Evolutionary conservation across 148 eudicot species (phyloP), one percentile per base, ranked within the genome.

Genomic region (Suaeda aralocaspica): DNA sequence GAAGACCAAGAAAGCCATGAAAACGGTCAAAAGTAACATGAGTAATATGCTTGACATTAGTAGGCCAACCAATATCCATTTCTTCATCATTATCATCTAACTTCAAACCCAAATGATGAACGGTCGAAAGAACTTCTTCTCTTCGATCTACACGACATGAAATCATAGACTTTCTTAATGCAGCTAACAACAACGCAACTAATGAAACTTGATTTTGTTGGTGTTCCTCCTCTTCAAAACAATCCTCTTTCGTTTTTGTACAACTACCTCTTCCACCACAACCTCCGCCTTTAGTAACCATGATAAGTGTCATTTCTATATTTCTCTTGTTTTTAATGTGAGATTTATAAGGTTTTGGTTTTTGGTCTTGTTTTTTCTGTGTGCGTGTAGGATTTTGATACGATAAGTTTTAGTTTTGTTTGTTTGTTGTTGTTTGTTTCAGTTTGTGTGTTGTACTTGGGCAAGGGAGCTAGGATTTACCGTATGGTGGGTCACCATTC

Each of bases 11-110:
- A 71, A 93, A 93, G 0, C 98, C 98, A 39, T 88, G 77, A 36
- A 93, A 93, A 10, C 95, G 76, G 63, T 93, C 98, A 39, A 93
- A 93, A 7, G 96, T 93, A 65, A 93, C 98, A 72, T 90, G 98
- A 24, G 92, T 84, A 22, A 93, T 71, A 71, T 93, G 98, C 44
- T 84, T 84, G 16, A 93, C 98, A 59, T 93, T 79, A 10, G 95
- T 93, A n/a, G 98, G 98, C 88, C 96, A 90, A 19, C 98, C 96
- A 74, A 93, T 93, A 25, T 93, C 98, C 98, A 93, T 90, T 49
- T 49, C 50, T 19, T 13, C 19, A 45, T 92, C 97, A 89, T 89
- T 62, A 4, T 39, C 49, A 9, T 36, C 41, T 8, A 36, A 36
- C 4, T 36, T 8, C 8, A 36, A 36, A 36, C 8, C 41, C 41